Conservation (phyloP, 2,329 filamentous ascomycete genomes). For the Cryphonectria radicalis region DNA sequence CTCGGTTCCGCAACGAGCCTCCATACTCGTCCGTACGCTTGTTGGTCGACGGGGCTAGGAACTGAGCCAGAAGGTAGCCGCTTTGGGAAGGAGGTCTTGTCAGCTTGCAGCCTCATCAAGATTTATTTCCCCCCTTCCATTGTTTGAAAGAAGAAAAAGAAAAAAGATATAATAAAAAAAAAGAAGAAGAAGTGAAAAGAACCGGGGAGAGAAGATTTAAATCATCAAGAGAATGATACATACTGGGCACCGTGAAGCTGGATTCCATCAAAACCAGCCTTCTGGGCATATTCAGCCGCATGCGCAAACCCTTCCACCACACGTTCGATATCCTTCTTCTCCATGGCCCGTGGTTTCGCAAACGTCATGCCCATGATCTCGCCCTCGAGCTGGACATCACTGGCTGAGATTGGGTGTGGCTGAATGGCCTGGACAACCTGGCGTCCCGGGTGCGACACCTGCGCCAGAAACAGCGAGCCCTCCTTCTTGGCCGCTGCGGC, state of each 20-base stretch:
- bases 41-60: constrained; percentile 44
- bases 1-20: constrained; percentile 51
- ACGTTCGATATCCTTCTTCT: constrained; percentile 53
- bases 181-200: no score
- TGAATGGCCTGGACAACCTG: constrained; percentile 47
- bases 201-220: no score
- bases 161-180: no score
- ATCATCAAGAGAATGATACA: constrained; percentile 1
- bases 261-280: constrained; percentile 57
- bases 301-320: constrained; percentile 61
- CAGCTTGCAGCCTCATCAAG: neutral
- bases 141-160: no score
- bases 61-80: constrained; percentile 51
- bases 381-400: constrained; percentile 44
- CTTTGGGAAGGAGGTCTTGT: neutral
- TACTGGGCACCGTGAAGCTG: constrained; percentile 52
- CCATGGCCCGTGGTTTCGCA: constrained; percentile 55
- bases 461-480: constrained; percentile 63
- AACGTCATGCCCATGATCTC: constrained; percentile 53
- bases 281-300: constrained; percentile 59
- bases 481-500: constrained; percentile 59
- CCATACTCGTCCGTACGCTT: constrained; percentile 44
- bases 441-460: constrained; percentile 66
- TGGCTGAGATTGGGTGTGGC: constrained; percentile 44
- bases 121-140: no score